Conservation (phyloP, 2,329 filamentous ascomycete genomes). For the Cytospora chrysosperma region DNA sequence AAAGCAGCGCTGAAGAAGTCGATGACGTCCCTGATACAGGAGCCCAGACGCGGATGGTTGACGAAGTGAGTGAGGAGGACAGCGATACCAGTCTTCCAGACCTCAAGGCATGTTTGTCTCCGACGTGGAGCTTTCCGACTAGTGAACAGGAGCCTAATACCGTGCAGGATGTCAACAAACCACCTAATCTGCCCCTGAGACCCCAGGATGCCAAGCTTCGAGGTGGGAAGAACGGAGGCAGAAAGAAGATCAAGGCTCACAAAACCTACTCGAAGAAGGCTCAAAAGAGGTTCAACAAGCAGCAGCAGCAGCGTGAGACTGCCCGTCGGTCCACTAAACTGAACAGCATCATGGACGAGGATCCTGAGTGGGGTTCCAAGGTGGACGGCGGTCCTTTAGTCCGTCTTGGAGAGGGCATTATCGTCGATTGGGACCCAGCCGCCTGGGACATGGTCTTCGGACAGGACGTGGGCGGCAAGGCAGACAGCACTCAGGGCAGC, state of each 20-base stretch:
- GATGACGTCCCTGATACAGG: constrained; percentile 34
- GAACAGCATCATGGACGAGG: constrained; percentile 35
- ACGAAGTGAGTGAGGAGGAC: constrained; percentile 60
- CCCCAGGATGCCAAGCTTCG: constrained; percentile 25
- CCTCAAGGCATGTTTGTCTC: constrained; percentile 13
- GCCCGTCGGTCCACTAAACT: constrained; percentile 21
- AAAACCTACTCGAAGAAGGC: constrained; percentile 50
- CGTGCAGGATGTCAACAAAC: constrained; percentile 27
- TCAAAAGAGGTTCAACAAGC: constrained; percentile 48
- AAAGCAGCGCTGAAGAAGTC: constrained; percentile 55
- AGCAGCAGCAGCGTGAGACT: constrained; percentile 34
- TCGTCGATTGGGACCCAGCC: constrained; percentile 79
- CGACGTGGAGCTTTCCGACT: constrained; percentile 15
- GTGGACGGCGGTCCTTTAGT: constrained; percentile 63
- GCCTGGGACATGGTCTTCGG: constrained; percentile 72
- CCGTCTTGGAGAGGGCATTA: constrained; percentile 76
- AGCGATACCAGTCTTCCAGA: constrained; percentile 14
- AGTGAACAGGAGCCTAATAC: constrained; percentile 14
- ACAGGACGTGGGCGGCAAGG: constrained; percentile 37
- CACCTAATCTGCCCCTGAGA: constrained; percentile 24
- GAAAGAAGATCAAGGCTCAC: constrained; percentile 48
- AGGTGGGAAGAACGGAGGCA: constrained; percentile 33
- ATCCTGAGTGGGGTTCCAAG: constrained; percentile 30
- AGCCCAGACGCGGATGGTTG: constrained; percentile 53
- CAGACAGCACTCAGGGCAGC: constrained; percentile 56